Base-by-base conservation (phyloP, 139 green algal species). In the Monoraphidium neglectum region DNA sequence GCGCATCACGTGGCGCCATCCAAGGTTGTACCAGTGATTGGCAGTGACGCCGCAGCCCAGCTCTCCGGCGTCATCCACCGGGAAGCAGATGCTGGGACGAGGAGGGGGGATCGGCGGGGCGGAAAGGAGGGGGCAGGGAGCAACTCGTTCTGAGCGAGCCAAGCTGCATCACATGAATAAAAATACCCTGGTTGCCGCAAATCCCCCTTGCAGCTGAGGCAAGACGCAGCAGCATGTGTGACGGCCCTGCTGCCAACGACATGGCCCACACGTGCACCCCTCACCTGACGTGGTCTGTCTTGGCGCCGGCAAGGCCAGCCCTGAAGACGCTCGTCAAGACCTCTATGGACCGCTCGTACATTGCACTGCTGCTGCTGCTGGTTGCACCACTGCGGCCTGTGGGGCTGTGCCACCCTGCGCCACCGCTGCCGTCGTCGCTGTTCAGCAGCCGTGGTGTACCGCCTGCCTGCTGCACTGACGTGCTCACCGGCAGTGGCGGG, bases 11-110 rank as follows among this genome's bases (percentile, higher is more conserved):
- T 32, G 47, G n/a, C 1, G 3, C 46, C 43, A 21, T 3, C 78
- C 78, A 23, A 80, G 56, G 37, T 38, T 60, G 78, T 84, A 84
- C 78, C 78, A 84, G 78, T 84, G 78, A 21, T 80, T 65, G 43
- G 65, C 66, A 32, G 49, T 74, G 38, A 74, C 59, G 2, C 78
- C 78, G 2, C n/a, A 32, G 13, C 38, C 37, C 21, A 84, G 72
- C 36, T 24, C 33, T 1, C 78, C 78, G 5, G 53, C 77, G 4
- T 28, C 21, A 37, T 80, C 56, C 5, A 84, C 43, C 16, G n/a
- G 15, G 40, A 84, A 84, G 78, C 78, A 84, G 47, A 84, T 65
- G 66, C 64, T 67, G 43, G 8, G 43, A 12, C 43, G 12, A 8
- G 43, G 8, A 51, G 8, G 12, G 43, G 8, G 43, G 43, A 12